Evolutionary conservation across 192 early-diverging fungal species (phyloP).

Genomic region (Rhizophagus clarus): DNA sequence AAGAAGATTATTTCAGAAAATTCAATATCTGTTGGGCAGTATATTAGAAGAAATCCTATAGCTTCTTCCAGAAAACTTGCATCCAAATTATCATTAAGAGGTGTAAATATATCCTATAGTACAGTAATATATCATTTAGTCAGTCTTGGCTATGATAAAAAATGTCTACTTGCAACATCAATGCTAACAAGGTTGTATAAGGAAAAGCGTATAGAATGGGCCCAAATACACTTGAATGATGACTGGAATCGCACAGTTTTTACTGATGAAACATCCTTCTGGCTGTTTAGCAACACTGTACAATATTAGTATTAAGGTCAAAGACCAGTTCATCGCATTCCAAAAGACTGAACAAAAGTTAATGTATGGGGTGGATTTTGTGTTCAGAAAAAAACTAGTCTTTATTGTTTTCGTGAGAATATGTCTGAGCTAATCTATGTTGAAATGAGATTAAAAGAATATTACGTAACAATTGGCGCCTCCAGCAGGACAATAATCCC

Average conservation of each 20-base stretch:
- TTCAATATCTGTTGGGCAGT: not conserved
- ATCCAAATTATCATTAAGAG: slow-evolving; percentile 4
- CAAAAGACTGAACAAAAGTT: not conserved
- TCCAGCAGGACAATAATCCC: too few species aligned
- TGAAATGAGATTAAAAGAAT: too few species aligned
- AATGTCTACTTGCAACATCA: not conserved
- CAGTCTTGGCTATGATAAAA: too few species aligned
- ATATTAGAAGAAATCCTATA: slow-evolving; percentile 14
- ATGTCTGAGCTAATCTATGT: too few species aligned
- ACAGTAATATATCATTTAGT: not conserved
- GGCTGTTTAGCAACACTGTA: slow-evolving; percentile 14
- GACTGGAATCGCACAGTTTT: slow-evolving; percentile 9
- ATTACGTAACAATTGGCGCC: too few species aligned
- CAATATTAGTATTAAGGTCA: slow-evolving; percentile 3
- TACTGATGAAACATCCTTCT: slow-evolving; percentile 10
- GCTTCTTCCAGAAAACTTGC: not conserved
- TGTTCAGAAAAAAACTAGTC: not conserved
- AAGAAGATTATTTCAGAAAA: not conserved
- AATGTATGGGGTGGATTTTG: slow-evolving; percentile 6
- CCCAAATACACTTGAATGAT: not conserved
- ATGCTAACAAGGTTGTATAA: not conserved
- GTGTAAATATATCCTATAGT: slow-evolving; percentile 7
- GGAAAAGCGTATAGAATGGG: slow-evolving; percentile 1
- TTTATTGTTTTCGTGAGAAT: too few species aligned
- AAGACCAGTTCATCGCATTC: slow-evolving; percentile 6